Percentiles rank a stretch among this genome's conserved stretches.
phyloP scores from a whole-genome alignment of 2,329 filamentous ascomycete species.

The Aspergillus tubingensis region DNA sequence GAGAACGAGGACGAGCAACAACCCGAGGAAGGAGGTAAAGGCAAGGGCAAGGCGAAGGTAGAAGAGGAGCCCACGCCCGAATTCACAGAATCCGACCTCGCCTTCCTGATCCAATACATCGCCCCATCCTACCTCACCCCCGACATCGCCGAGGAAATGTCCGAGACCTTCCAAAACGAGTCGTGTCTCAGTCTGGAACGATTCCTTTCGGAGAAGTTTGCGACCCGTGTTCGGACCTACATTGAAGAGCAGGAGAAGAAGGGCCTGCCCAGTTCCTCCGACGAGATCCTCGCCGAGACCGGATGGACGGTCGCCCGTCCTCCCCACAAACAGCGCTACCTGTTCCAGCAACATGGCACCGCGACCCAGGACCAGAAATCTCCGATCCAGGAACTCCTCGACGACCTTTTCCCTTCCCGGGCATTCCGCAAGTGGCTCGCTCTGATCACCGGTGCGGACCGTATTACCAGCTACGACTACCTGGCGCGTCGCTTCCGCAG shows the following conservation, averaged over 20 bases:
- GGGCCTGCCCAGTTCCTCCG: slow-evolving; percentile 45
- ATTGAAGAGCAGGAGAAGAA: slow-evolving; percentile 66
- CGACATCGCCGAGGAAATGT: slow-evolving; percentile 81
- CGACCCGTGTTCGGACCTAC: slow-evolving; percentile 68
- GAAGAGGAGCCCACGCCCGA: slow-evolving; percentile 55
- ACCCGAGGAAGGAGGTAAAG: slow-evolving; percentile 34
- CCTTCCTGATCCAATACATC: slow-evolving; percentile 89
- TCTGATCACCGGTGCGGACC: slow-evolving; percentile 70
- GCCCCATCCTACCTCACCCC: slow-evolving; percentile 88
- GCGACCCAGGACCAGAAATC: slow-evolving; percentile 35
- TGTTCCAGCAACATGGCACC: slow-evolving; percentile 67
- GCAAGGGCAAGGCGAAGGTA: slow-evolving; percentile 40
- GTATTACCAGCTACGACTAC: slow-evolving; percentile 70
- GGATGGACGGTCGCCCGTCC: slow-evolving; percentile 78
- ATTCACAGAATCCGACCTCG: slow-evolving; percentile 77
- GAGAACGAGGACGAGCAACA: slow-evolving; percentile 40
- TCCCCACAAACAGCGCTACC: slow-evolving; percentile 91
- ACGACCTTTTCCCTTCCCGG: slow-evolving; percentile 78
- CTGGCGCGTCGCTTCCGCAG: slow-evolving; percentile 84
- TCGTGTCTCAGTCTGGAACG: slow-evolving; percentile 80
- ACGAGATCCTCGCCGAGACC: slow-evolving; percentile 60
- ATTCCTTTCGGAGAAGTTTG: slow-evolving; percentile 78
- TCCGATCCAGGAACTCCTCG: slow-evolving; percentile 74
- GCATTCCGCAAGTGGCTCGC: slow-evolving; percentile 90
- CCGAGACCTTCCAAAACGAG: slow-evolving; percentile 76